Base-by-base conservation (phyloP, 192 early-diverging fungal species). In the Linnemannia schmuckeri region DNA sequence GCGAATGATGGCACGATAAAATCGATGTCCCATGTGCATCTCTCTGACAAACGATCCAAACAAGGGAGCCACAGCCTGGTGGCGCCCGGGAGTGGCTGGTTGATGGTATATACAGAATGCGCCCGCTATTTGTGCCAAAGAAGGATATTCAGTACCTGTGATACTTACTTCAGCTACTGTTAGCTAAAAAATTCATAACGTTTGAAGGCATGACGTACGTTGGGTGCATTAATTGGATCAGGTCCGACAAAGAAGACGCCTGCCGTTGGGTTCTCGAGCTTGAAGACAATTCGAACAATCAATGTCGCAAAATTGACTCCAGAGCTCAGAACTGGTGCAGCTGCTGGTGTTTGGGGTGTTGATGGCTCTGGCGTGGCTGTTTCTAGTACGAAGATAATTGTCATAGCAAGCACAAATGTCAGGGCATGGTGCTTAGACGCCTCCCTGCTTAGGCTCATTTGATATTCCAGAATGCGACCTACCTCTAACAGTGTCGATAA, bases 51-150 rank as follows among this genome's bases (percentile, higher is more conserved):
- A 27, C 86, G 80, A 80, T 97, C 96, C 52, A 96, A 77, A 72
- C 96, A 97, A 20, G 96, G 96, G 49, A 97, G 83, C 96, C 96
- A 97, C 46, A 90, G 72, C 9, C 96, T 92, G 10, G 95, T 92
- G 27, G 89, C 88, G 13, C 96, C 94, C 38, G 94, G 93, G 17
- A 93, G 72, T 37, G 93, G 89, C 40, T 91, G 91, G 71, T 95
- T 93, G 71, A 94, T 91, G 12, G 96, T 96, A 86, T 96, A 92
- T 78, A 93, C 80, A 88, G 90, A 89, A 55, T 88, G 91, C 41
- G 88, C 81, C 20, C 90, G 74, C 91, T 92, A 57, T 18, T 66
- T 66, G 27, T 61, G 38, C 35, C 76, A 71, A 44, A 68, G 72
- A 44, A 33, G 1, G 10, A 40, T 1, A 70, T 10, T 30, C 22